Evolutionary conservation across 2,329 filamentous ascomycete species (phyloP).

Genomic region (Fusarium torreyae): DNA sequence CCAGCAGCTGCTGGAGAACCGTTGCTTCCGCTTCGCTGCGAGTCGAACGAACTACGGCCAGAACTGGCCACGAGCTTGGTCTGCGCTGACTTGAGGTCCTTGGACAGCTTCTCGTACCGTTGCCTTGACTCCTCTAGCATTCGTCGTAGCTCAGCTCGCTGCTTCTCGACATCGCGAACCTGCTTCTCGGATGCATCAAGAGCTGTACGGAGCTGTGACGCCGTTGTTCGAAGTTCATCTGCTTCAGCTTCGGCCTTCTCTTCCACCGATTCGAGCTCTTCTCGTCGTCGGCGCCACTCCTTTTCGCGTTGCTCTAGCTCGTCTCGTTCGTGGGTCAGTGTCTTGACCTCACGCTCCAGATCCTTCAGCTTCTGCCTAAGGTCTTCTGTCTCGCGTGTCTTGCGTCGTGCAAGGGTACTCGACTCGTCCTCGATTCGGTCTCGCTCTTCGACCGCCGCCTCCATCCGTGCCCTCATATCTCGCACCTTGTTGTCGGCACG

Average conservation of each 20-base stretch:
- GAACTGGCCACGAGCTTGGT: conserved; percentile 63
- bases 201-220: conserved; percentile 82
- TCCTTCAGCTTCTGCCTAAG: conserved; percentile 84
- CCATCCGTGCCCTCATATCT: conserved; percentile 91
- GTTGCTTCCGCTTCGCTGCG: conserved; percentile 55
- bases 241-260: conserved; percentile 80
- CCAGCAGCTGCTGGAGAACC: conserved; percentile 47
- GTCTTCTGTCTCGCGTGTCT: conserved; percentile 88
- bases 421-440: conserved; percentile 94
- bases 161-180: conserved; percentile 85
- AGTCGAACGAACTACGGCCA: conserved; percentile 60
- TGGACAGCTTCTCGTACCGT: conserved; percentile 84
- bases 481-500: conserved; percentile 85
- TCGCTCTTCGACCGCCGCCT: conserved; percentile 91
- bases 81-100: conserved; percentile 71
- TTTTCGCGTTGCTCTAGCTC: conserved; percentile 81
- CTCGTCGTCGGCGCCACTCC: conserved; percentile 80
- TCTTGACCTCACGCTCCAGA: conserved; percentile 82
- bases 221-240: conserved; percentile 81
- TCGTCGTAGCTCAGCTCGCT: conserved; percentile 81
- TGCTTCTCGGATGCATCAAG: conserved; percentile 91
- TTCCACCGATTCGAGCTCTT: conserved; percentile 81
- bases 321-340: conserved; percentile 80
- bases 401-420: conserved; percentile 80
- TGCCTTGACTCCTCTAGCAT: conserved; percentile 83